Evolutionary conservation across 495 filamentous ascomycete species (phyloP).

Genomic region (Talaromyces adpressus): DNA sequence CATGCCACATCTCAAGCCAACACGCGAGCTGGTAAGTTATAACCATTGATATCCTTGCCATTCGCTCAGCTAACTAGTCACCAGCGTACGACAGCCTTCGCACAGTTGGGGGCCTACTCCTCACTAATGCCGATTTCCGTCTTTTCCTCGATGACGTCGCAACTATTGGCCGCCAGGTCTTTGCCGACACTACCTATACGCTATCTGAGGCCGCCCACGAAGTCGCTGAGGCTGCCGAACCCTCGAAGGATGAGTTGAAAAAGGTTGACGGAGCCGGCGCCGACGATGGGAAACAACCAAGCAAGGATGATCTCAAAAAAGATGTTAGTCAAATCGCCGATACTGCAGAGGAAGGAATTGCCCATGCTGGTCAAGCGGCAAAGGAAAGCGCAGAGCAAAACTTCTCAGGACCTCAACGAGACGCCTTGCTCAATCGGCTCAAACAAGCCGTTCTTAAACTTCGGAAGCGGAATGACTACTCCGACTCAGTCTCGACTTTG

Average conservation of each 20-base stretch:
- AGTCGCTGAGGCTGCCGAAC: constrained; percentile 63
- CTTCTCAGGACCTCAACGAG: constrained; percentile 55
- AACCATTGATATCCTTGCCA: too few relatives aligned
- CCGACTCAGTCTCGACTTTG: constrained; percentile 75
- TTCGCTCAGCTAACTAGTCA: too few relatives aligned
- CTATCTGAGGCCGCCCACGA: constrained; percentile 65
- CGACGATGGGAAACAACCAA: constrained; percentile 44
- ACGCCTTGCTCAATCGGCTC: constrained; percentile 65
- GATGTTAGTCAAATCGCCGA: constrained; percentile 58
- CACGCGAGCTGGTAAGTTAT: constrained; percentile 58
- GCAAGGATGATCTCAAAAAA: constrained; percentile 51
- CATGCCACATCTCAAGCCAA: constrained; percentile 68
- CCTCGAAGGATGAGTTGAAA: constrained; percentile 53
- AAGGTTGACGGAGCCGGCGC: constrained; percentile 49
- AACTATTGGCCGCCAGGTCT: constrained; percentile 73
- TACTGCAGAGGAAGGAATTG: constrained; percentile 55
- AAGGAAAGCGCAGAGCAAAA: constrained; percentile 61
- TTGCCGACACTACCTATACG: constrained; percentile 76
- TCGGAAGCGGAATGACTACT: constrained; percentile 70
- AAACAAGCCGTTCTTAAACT: constrained; percentile 72
- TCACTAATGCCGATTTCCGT: constrained; percentile 87
- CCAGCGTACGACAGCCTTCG: constrained; percentile 71
- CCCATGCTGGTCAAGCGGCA: constrained; percentile 56
- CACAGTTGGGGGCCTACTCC: constrained; percentile 72
- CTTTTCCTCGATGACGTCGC: constrained; percentile 78